Evolutionary conservation across 2,329 filamentous ascomycete species (phyloP), one percentile per base, ranked within the genome.

Genomic region (Pseudogymnoascus sp.): DNA sequence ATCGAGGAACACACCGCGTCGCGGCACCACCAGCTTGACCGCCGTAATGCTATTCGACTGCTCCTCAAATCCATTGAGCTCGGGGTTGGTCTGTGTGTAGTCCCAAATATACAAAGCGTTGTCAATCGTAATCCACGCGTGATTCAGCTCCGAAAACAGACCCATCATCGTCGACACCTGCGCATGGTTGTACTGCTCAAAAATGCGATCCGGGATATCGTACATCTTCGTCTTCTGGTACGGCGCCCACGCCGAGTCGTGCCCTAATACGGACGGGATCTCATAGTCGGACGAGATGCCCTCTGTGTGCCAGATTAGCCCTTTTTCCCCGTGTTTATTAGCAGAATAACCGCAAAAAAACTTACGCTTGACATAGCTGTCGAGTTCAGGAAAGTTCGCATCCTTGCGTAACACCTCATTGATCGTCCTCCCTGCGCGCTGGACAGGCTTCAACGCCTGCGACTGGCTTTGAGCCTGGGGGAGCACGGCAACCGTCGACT

Each of bases 91-190:
- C 72, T 91, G 84, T 5, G 92, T 96, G 74, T 97, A 99, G 76
- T 99, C 93, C 95, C 95, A 99, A 13, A 99, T 81, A 73, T 97
- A 99, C 48, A 99, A 81, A 65, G 91, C 90, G 77, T 96, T 97
- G 77, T 99, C 94, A 72, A 99, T 94, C 25, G 90, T 86, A 62
- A 96, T 90, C 90, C 92, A 99, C 31, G 93, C 94, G 75, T 97
- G 92, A 71, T 93, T 92, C 71, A 99, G 83, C 75, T 95, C 90
- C 15, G 94, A 90, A 74, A 99, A 97, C 35, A 99, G 80, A 8
- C 95, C 95, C 89, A 99, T 96, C 71, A 86, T 84, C n/a, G 92
- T 96, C 63, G 89, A 88, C 25, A 97, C 86, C 72, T 96, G 87
- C 63, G 90, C 89, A 60, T 85, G 81, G 69, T 99, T 95, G 74